Evolutionary conservation across 495 filamentous ascomycete species (phyloP), one percentile per base, ranked within the genome.

Genomic region (Penicillium cataractarum): DNA sequence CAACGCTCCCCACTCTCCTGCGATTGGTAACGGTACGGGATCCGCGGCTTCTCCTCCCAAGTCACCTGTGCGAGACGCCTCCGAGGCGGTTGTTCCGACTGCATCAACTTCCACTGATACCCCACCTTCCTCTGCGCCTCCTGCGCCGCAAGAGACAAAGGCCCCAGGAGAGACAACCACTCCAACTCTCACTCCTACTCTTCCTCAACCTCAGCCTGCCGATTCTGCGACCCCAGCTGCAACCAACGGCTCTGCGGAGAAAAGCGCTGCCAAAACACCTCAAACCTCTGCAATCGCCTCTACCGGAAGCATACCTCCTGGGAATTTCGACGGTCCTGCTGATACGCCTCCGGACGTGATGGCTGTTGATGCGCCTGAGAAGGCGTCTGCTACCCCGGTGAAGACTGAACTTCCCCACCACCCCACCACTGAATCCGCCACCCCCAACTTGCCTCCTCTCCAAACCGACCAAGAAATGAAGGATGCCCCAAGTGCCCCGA

Each of bases 401-500:
- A 74, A 73, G 50, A 71, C 70, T 8, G 72, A 77, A 46, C 71
- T 77, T 54, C 77, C 77, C 26, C 77, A 77, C 50, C 76, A 77
- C 58, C 72, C 74, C 33, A 66, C 63, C 13, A 60, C 66, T 1
- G 61, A 62, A 35, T 19, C 51, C 10, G 37, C 64, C 17, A 46
- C 63, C 52, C 29, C 55, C 21, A 35, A 60, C 7, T 51, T 67
- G 31, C 68, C 71, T 6, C 52, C 70, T 24, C 29, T 64, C 5
- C 60, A 72, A 24, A 62, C 61, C 12, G 82, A 84, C 55, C 71
- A 77, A 17, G 76, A 77, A 55, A 78, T 80, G 76, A 71, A 69
- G 22, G 74, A 78, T 32, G 80, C 73, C 19, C 67, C 77, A 6
- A 74, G 73, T 58, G 72, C 66, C 5, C 78, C 78, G 0, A 49